Conservation (phyloP, 257 asterid genomes). For the Solanum pimpinellifolium region DNA sequence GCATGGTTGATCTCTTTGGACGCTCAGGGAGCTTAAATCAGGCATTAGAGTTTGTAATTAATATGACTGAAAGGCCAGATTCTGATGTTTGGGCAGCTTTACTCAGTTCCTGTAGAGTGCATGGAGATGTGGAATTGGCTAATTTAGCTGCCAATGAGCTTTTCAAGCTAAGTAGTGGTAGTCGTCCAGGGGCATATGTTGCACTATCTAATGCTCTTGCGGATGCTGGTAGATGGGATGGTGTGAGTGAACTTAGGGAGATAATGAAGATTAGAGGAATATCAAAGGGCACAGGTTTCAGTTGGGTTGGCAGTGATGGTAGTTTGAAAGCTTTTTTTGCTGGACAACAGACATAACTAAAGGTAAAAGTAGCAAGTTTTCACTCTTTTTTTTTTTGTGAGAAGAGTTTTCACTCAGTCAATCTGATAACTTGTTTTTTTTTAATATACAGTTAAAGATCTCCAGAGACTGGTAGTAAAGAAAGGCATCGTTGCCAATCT, state of each 20-base stretch:
- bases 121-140: constrained; percentile 80
- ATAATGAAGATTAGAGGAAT: constrained; percentile 77
- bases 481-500: neutral
- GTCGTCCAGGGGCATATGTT: constrained; percentile 74
- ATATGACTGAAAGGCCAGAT: constrained; percentile 57
- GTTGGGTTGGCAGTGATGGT: constrained; percentile 65
- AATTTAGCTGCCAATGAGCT: constrained; percentile 73
- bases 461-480: neutral
- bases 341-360: constrained; percentile 22
- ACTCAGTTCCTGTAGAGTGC: constrained; percentile 66
- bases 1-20: constrained; percentile 78
- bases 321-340: constrained; percentile 64
- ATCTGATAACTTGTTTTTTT: neutral
- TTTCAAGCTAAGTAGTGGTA: constrained; percentile 26
- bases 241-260: constrained; percentile 67
- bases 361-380: neutral
- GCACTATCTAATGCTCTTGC: constrained; percentile 75
- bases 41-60: constrained; percentile 51
- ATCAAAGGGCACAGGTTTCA: constrained; percentile 74
- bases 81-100: constrained; percentile 91
- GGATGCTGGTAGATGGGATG: constrained; percentile 85
- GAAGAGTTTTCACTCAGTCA: neutral
- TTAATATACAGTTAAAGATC: neutral
- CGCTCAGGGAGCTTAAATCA: constrained; percentile 65
- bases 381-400: neutral